Evolutionary conservation across 176 grass and related monocot genomes (phyloP), one percentile per base, ranked within the genome.

Genomic region (Avena sativa): DNA sequence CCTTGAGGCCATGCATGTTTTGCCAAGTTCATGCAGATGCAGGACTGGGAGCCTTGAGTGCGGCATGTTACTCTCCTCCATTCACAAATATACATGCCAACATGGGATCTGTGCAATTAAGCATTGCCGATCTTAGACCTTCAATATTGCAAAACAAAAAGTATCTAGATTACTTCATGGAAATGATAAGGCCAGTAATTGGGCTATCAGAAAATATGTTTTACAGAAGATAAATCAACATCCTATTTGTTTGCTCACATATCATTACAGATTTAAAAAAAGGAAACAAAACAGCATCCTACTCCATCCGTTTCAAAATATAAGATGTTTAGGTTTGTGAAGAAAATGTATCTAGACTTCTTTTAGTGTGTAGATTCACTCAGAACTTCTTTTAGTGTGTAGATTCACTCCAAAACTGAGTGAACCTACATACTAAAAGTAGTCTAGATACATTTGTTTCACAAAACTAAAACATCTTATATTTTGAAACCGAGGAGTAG

Each of bases 21-120:
- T 81, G 86, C 71, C 71, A 63, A 85, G 73, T 74, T 79, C 76
- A 73, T 85, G 78, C 71, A 85, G 57, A 83, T 48, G 36, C 43
- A 47, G 65, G 40, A 70, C 13, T 76, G 17, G 14, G 17, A 61
- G 38, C 47, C 65, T 84, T 79, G 79, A 72, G 79, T 34, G 67
- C 56, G 32, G 73, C 89, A 91, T 91, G 85, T 87, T 87, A 91
- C 75, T 59, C 85, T 68, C 9, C 26, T 28, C 53, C 56, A 36
- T 34, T 79, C 79, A 78, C 56, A 72, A 17, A 50, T 48, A 78
- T 56, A 78, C 46, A 14, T 55, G 21, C 65, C 65, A 32, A n/a
- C 71, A 52, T 51, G 25, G 34, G 62, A 86, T 79, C 74, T 71
- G 79, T 52, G 32, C 67, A 66, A 66, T 90, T n/a, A 89, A 79